Percentiles rank a stretch among this genome's conserved stretches.
These are phyloP conservation scores for Malassezia arunalokei DNA, from an alignment of 1,284 basidiomycete genomes.

Conservation along the genomic window DNA sequence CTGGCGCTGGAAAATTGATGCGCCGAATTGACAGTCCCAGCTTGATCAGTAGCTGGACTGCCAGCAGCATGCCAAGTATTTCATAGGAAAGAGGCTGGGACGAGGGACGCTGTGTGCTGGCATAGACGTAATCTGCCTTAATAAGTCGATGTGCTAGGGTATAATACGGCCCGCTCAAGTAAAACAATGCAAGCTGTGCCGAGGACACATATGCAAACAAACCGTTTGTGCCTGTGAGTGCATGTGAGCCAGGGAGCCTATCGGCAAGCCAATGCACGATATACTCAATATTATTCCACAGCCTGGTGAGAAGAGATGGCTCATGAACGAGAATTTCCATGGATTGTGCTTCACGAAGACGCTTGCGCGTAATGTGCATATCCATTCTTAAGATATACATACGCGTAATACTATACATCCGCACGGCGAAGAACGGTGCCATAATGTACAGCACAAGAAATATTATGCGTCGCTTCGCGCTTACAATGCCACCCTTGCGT, in stretches of 20 bases:
- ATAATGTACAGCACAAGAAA: conserved; percentile 41
- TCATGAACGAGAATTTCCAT: neutral
- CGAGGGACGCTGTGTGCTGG: conserved; percentile 18
- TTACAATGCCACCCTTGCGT: conserved; percentile 27
- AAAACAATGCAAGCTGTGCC: conserved; percentile 47
- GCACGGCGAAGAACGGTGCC: conserved; percentile 32
- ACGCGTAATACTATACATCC: conserved; percentile 22
- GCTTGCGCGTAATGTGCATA: conserved; percentile 5
- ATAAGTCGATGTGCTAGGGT: conserved; percentile 40
- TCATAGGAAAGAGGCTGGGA: conserved; percentile 43
- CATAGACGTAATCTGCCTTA: conserved; percentile 36
- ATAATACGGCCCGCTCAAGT: conserved; percentile 47
- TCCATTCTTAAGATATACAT: conserved; percentile 6
- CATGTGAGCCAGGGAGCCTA: conserved; percentile 37
- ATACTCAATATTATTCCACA: neutral
- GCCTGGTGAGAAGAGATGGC: neutral
- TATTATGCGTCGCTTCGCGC: conserved; percentile 21
- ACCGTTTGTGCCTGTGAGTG: conserved; percentile 29
- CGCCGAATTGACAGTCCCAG: conserved; percentile 3
- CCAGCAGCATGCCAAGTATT: conserved; percentile 44
- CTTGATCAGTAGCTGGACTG: conserved; percentile 38
- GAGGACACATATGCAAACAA: conserved; percentile 29
- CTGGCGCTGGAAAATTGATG: neutral
- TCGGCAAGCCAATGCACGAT: conserved; percentile 16
- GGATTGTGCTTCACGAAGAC: conserved; percentile 11